These are phyloP conservation scores for Candida sphagnicola DNA, from an alignment of 805 yeast species.

Conservation along the genomic window DNA sequence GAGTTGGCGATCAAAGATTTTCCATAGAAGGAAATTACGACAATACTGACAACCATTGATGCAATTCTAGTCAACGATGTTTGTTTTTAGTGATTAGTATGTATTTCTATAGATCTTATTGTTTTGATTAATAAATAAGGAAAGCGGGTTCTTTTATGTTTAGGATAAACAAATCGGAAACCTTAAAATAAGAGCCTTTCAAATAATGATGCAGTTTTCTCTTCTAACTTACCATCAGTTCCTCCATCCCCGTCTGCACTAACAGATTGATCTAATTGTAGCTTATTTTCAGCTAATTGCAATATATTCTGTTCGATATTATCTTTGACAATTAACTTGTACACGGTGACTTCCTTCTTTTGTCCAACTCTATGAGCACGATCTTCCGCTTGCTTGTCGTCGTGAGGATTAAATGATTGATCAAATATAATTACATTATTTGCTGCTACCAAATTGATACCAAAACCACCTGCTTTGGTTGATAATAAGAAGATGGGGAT, in stretches of 20 bases:
- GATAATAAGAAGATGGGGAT: constrained; percentile 86
- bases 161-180: no score
- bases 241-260: constrained; percentile 25
- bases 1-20: no score
- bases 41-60: no score
- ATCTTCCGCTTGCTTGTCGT: constrained; percentile 98
- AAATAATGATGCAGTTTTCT: constrained; percentile 48
- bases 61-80: no score
- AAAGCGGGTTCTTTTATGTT: no score
- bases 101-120: neutral
- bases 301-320: constrained; percentile 89
- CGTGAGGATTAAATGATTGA: constrained; percentile 96
- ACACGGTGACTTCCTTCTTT: constrained; percentile 74
- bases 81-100: no score
- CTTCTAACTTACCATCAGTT: constrained; percentile 45
- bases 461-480: constrained; percentile 98
- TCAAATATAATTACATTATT: constrained; percentile 89
- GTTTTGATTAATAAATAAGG: no score
- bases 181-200: constrained; percentile 42
- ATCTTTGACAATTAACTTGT: constrained; percentile 64
- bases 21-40: no score
- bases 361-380: constrained; percentile 98
- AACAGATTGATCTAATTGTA: constrained; percentile 75
- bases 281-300: constrained; percentile 81
- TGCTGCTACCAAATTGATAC: constrained; percentile 94